Percentiles rank a stretch among this genome's conserved stretches.
phyloP scores from a whole-genome alignment of 1,284 basidiomycete genomes.

The Somion occarium region DNA sequence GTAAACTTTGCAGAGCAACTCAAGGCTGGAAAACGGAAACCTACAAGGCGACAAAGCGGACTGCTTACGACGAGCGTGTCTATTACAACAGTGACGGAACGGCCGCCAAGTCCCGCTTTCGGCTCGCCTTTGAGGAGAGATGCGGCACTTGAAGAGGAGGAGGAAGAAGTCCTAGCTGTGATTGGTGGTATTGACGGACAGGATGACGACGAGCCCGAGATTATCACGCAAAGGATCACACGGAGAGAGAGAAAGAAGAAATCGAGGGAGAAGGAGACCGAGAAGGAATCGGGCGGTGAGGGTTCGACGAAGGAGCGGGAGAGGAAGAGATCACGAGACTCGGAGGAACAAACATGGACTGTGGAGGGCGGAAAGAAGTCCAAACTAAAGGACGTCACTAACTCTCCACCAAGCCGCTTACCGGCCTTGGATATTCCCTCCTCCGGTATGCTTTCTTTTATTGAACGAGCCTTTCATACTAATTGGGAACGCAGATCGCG shows the following conservation, averaged over 20 bases:
- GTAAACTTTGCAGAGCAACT: conserved; percentile 28
- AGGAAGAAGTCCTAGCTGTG: conserved; percentile 42
- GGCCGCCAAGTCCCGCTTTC: conserved; percentile 60
- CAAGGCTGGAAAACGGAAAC: conserved; percentile 41
- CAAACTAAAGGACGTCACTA: conserved; percentile 63
- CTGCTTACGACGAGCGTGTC: conserved; percentile 38
- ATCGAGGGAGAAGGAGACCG: conserved; percentile 27
- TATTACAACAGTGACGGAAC: conserved; percentile 30
- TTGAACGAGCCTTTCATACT: neutral
- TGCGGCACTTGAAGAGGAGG: conserved; percentile 52
- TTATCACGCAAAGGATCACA: conserved; percentile 20
- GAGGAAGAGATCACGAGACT: conserved; percentile 31
- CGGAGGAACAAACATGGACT: conserved; percentile 32
- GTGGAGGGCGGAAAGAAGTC: conserved; percentile 34
- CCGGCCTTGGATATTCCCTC: conserved; percentile 34
- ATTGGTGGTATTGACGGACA: conserved; percentile 20
- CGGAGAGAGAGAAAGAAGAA: conserved; percentile 29
- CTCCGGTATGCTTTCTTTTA: conserved; percentile 20
- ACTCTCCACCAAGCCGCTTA: conserved; percentile 41
- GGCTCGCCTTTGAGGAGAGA: conserved; percentile 56
- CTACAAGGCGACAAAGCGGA: conserved; percentile 62
- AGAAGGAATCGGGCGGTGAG: conserved; percentile 22
- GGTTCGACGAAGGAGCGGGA: conserved; percentile 29
- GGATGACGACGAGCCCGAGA: conserved; percentile 26
- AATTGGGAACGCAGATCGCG: conserved; percentile 28